phyloP scores from a whole-genome alignment of 768 basidiomycete genomes.

The Mycena pura region DNA sequence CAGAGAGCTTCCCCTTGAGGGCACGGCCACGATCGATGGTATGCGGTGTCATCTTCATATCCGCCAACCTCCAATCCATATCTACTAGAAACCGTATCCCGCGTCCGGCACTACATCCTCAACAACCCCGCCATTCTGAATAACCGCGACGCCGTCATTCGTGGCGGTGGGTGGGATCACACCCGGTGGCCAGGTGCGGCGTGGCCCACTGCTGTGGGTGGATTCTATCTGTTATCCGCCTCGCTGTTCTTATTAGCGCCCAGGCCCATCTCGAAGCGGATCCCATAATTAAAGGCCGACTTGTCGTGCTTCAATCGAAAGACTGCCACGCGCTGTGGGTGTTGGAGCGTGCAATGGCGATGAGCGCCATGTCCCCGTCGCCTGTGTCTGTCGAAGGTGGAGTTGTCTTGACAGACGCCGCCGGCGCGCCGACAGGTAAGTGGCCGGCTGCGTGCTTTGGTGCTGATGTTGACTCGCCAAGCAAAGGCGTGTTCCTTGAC shows the following conservation, averaged over 20 bases:
- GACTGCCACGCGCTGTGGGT: constrained; percentile 92
- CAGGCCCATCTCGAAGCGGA: constrained; percentile 80
- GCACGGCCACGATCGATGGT: constrained; percentile 66
- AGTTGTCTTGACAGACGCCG: constrained; percentile 55
- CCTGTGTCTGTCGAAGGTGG: constrained; percentile 70
- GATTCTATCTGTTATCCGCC: neutral
- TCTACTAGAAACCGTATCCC: constrained; percentile 48
- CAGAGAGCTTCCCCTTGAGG: constrained; percentile 67
- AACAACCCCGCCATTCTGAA: constrained; percentile 59
- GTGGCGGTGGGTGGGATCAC: constrained; percentile 94
- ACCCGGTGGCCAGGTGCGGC: constrained; percentile 67
- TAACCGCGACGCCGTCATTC: constrained; percentile 69
- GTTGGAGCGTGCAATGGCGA: constrained; percentile 69
- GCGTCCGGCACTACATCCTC: constrained; percentile 63
- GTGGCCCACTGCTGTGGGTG: constrained; percentile 82
- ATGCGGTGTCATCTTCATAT: too few species aligned
- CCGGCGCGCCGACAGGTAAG: constrained; percentile 63
- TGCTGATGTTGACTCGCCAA: neutral
- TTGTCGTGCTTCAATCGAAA: constrained; percentile 76
- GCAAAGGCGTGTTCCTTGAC: constrained; percentile 78
- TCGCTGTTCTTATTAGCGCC: constrained; percentile 25
- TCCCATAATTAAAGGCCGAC: constrained; percentile 66
- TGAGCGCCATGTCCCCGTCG: constrained; percentile 64
- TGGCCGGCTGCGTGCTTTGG: neutral
- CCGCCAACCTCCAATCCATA: neutral